Conservation (phyloP, 2,329 filamentous ascomycete genomes). For the Phialophora verrucosa region DNA sequence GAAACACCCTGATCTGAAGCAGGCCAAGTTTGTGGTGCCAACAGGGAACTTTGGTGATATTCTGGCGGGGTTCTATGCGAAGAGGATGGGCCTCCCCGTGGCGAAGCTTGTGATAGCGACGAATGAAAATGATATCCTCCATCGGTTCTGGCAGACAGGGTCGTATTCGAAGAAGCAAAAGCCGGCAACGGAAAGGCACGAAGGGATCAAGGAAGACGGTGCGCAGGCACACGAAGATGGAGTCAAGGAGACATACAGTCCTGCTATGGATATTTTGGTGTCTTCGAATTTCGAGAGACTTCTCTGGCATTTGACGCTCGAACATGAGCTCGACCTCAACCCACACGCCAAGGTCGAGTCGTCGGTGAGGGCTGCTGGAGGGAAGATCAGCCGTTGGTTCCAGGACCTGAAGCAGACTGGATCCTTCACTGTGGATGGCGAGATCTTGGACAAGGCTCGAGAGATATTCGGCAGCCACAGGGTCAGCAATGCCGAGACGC, state of each 20-base stretch:
- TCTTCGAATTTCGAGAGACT: conserved; percentile 96
- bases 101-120: conserved; percentile 92
- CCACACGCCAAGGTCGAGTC: conserved; percentile 32
- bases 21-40: conserved; percentile 84
- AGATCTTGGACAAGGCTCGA: conserved; percentile 73
- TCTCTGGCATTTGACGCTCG: conserved; percentile 88
- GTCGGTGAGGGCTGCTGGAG: conserved; percentile 53
- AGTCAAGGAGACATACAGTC: conserved; percentile 88
- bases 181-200: conserved; percentile 35
- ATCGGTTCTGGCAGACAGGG: conserved; percentile 88
- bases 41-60: conserved; percentile 98
- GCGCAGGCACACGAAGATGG: conserved; percentile 69
- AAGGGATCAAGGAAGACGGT: conserved; percentile 55
- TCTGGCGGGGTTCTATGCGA: conserved; percentile 84
- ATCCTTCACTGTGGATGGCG: conserved; percentile 78
- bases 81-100: conserved; percentile 79
- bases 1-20: conserved; percentile 59
- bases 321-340: conserved; percentile 57
- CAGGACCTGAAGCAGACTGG: conserved; percentile 78
- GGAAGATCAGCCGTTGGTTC: conserved; percentile 80
- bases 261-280: conserved; percentile 97
- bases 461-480: conserved; percentile 80
- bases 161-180: conserved; percentile 85
- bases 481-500: conserved; percentile 67
- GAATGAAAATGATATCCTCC: conserved; percentile 96